Evolutionary conservation across 768 basidiomycete genomes (phyloP).

Genomic region (Hericium alpestre): DNA sequence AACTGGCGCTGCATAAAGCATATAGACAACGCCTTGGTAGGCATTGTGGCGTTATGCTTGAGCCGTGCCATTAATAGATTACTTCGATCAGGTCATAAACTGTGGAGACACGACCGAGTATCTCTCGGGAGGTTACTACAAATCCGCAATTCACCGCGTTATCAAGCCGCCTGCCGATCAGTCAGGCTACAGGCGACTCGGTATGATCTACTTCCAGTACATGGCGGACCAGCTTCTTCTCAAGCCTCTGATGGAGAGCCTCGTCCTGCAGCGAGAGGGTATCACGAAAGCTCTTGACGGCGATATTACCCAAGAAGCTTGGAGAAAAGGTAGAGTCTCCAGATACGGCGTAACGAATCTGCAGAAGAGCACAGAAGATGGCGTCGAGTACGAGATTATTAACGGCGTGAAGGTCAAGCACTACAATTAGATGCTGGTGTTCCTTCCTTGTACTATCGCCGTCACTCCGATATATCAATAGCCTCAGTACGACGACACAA

Average conservation of each 20-base stretch:
- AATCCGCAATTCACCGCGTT: constrained; percentile 28
- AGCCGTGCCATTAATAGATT: background rate
- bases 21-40: constrained; percentile 25
- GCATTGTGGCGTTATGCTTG: background rate
- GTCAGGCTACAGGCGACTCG: constrained; percentile 23
- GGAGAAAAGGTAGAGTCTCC: constrained; percentile 21
- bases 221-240: constrained; percentile 22
- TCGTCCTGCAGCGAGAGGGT: constrained; percentile 23
- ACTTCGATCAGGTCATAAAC: constrained; percentile 26
- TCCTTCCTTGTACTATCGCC: background rate
- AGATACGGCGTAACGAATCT: constrained; percentile 22
- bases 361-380: constrained; percentile 18
- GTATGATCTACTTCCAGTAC: constrained; percentile 25
- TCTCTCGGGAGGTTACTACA: constrained; percentile 26
- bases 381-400: constrained; percentile 23
- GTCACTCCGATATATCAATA: too few species aligned
- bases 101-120: constrained; percentile 26
- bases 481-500: too few species aligned
- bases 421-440: constrained; percentile 17
- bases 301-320: constrained; percentile 19
- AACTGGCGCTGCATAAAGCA: constrained; percentile 28
- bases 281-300: constrained; percentile 17
- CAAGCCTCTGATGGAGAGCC: constrained; percentile 19
- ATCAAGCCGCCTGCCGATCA: constrained; percentile 27
- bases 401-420: constrained; percentile 24